Percentiles rank a stretch among this genome's conserved stretches.
Evolutionary conservation across 2,329 filamentous ascomycete species (phyloP).

Genomic region (Amauroascus verrucosus): DNA sequence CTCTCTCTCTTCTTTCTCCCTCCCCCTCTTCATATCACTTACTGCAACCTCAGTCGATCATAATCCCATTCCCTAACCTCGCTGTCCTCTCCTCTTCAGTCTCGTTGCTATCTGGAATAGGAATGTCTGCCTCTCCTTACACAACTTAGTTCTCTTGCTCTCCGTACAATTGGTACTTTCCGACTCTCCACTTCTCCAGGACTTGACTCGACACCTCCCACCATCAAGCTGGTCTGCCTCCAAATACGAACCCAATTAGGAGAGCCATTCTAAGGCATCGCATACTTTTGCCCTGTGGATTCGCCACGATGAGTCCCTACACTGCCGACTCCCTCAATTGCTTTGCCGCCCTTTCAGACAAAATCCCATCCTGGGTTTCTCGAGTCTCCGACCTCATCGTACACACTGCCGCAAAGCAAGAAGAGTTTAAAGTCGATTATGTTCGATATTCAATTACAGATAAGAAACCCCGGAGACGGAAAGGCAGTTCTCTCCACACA

Average conservation of each 20-base stretch:
- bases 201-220: too few species aligned
- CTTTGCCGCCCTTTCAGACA: constrained; percentile 37
- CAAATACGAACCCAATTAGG: constrained; percentile 11
- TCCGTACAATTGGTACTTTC: neutral
- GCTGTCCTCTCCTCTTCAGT: neutral
- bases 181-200: neutral
- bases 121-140: neutral
- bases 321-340: constrained; percentile 37
- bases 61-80: neutral
- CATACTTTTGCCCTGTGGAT: neutral
- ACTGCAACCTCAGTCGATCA: neutral
- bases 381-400: constrained; percentile 34
- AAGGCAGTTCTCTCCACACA: constrained; percentile 36
- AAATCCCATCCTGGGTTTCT: constrained; percentile 37
- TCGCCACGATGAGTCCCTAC: neutral
- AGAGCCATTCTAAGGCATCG: constrained; percentile 10
- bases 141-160: neutral
- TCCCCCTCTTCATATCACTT: too few species aligned
- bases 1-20: too few species aligned
- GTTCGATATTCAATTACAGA: constrained; percentile 24
- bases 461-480: constrained; percentile 25
- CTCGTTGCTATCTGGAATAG: neutral
- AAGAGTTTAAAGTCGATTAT: constrained; percentile 37
- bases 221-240: too few species aligned
- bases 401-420: constrained; percentile 33